Evolutionary conservation across 2,329 filamentous ascomycete species (phyloP), one percentile per base, ranked within the genome.

Genomic region (Pseudocercospora eumusae): DNA sequence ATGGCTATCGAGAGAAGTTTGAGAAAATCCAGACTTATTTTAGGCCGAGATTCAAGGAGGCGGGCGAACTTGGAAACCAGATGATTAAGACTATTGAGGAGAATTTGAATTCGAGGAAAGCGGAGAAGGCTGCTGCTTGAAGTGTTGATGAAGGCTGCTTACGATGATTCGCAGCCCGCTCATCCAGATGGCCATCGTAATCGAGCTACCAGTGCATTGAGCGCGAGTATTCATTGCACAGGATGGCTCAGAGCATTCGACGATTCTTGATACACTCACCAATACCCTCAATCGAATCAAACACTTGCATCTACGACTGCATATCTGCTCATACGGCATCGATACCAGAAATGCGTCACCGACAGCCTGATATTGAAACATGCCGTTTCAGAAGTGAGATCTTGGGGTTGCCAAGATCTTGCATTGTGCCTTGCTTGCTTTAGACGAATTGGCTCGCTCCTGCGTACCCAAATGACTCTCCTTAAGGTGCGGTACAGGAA

Each of bases 21-120:
- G 86, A 95, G 73, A 88, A 86, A 68, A 96, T 96, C 56, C 93
- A 97, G 77, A 81, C 82, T 66, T 99, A 96, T 80, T 99, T 99
- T 76, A 87, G 92, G 75, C 92, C 92, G 1, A 82, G 93, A 31
- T 97, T 99, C 73, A 86, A 87, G 1, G 93, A 96, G 74, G 95
- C 95, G 5, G 91, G 88, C 57, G 87, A 88, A 70, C 81, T 99
- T 40, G 95, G 95, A 2, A 96, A 97, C 74, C 89, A 93, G 75
- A 99, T 99, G 95, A 96, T 99, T 77, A 92, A 89, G 81, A 95
- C 92, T 49, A 95, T 99, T 71, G 78, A 97, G 69, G 90, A 93
- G 78, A 93, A 91, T 76, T 89, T 88, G 47, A 64, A 45, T 21
- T 55, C 58, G 50, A 64, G 68, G 58, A 70, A 59, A 28, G 49